phyloP scores from a whole-genome alignment of 2,329 filamentous ascomycete genomes.

The Botrytis medusae region DNA sequence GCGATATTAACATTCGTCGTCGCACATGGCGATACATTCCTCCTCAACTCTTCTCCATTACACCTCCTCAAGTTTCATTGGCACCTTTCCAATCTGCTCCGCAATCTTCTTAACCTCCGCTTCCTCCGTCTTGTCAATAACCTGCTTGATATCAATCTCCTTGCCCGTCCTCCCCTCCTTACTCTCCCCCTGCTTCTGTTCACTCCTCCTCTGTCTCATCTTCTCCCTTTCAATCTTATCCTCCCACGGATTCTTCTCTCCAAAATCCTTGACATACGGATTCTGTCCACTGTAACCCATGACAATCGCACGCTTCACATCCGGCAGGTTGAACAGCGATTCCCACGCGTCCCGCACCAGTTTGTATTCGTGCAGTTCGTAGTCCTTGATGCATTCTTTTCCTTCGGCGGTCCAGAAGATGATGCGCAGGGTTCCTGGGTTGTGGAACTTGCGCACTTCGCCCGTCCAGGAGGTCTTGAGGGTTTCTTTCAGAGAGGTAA shows the following conservation, averaged over 20 bases:
- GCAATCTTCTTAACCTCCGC: slow-evolving; percentile 19
- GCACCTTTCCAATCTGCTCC: slow-evolving; percentile 17
- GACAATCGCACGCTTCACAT: slow-evolving; percentile 32
- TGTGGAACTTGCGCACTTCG: slow-evolving; percentile 31
- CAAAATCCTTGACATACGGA: slow-evolving; percentile 30
- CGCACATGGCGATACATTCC: not conserved
- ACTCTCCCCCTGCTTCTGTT: slow-evolving; percentile 2
- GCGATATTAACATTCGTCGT: not conserved
- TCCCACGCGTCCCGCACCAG: slow-evolving; percentile 32
- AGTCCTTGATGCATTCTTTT: slow-evolving; percentile 33
- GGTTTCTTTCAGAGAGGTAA: slow-evolving; percentile 28
- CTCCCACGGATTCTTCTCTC: slow-evolving; percentile 28
- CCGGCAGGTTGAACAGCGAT: slow-evolving; percentile 29
- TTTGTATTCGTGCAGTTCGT: slow-evolving; percentile 33
- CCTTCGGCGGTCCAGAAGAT: slow-evolving; percentile 34
- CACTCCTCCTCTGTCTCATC: slow-evolving; percentile 11
- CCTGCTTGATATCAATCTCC: not conserved
- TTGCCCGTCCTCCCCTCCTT: slow-evolving; percentile 14
- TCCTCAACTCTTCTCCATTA: not conserved
- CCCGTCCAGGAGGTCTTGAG: slow-evolving; percentile 35
- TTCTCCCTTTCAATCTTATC: slow-evolving; percentile 28
- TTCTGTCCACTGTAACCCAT: slow-evolving; percentile 36
- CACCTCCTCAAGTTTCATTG: slow-evolving; percentile 17
- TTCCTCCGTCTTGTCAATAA: slow-evolving; percentile 16
- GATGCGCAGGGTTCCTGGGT: slow-evolving; percentile 32